Percentiles rank a stretch among this genome's conserved stretches.
Conservation (phyloP, 2,329 filamentous ascomycete species). For the Amylocarpus encephaloides region DNA sequence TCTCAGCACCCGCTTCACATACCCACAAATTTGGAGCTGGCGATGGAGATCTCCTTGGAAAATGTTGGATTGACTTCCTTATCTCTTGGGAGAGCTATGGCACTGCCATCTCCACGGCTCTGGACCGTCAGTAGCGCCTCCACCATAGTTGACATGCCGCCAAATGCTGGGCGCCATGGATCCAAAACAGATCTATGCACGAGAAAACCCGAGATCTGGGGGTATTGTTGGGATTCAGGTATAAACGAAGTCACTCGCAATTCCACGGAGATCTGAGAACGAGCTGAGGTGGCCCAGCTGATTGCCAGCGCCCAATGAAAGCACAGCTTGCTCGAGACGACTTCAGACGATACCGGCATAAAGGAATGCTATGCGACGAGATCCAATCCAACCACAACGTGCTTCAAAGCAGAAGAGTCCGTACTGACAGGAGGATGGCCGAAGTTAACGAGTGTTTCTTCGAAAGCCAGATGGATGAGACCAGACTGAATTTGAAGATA, state of each 20-base stretch:
- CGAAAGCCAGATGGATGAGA: too few relatives aligned
- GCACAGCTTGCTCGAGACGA: neutral
- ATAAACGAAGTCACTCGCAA: constrained; percentile 1
- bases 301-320: neutral
- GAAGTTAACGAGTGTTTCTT: too few relatives aligned
- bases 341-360: too few relatives aligned
- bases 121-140: neutral
- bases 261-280: constrained; percentile 7
- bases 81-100: constrained; percentile 1
- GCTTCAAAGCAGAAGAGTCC: too few relatives aligned
- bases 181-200: neutral
- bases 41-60: constrained; percentile 6
- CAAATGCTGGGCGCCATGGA: neutral
- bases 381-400: too few relatives aligned
- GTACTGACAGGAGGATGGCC: too few relatives aligned
- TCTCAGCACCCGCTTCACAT: neutral
- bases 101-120: constrained; percentile 5
- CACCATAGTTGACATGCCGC: neutral
- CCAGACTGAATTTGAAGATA: too few relatives aligned
- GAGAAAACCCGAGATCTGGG: neutral
- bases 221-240: neutral
- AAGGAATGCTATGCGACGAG: too few relatives aligned
- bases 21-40: neutral
- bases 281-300: too few relatives aligned
- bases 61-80: neutral